Percentiles rank a stretch among this genome's conserved stretches.
Evolutionary conservation across 495 filamentous ascomycete species (phyloP).

Genomic region (Pseudomonodictys pantanalensis): DNA sequence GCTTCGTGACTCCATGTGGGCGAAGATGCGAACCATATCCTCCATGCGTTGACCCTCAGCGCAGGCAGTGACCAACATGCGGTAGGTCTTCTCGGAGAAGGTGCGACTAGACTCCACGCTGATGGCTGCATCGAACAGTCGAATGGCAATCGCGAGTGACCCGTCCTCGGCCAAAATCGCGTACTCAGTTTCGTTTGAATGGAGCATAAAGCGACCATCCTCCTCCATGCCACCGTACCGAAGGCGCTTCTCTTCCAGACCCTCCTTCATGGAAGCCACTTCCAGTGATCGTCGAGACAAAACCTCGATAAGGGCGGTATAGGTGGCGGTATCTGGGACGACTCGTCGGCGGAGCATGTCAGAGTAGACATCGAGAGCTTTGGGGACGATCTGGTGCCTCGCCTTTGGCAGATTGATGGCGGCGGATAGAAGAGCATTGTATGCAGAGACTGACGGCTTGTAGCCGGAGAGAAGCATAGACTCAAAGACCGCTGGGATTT

Average conservation of each 20-base stretch:
- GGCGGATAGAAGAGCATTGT: conserved; percentile 84
- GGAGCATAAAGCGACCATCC: conserved; percentile 83
- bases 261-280: conserved; percentile 62
- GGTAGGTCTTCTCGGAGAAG: conserved; percentile 73
- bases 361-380: conserved; percentile 90
- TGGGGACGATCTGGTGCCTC: conserved; percentile 75
- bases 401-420: conserved; percentile 71
- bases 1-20: conserved; percentile 78
- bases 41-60: conserved; percentile 71
- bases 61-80: conserved; percentile 77
- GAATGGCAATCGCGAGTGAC: conserved; percentile 75
- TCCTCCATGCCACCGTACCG: conserved; percentile 85
- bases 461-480: conserved; percentile 74
- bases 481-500: conserved; percentile 88
- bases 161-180: conserved; percentile 82
- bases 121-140: conserved; percentile 75
- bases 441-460: conserved; percentile 74
- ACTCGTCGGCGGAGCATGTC: conserved; percentile 91
- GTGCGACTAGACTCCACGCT: conserved; percentile 50
- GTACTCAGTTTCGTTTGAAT: conserved; percentile 77
- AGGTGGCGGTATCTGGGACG: conserved; percentile 76
- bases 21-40: conserved; percentile 85
- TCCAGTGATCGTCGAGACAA: conserved; percentile 76
- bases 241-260: conserved; percentile 68
- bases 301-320: conserved; percentile 77